Evolutionary conservation across 495 filamentous ascomycete genomes (phyloP).

Genomic region (Podospora pseudoanserina): DNA sequence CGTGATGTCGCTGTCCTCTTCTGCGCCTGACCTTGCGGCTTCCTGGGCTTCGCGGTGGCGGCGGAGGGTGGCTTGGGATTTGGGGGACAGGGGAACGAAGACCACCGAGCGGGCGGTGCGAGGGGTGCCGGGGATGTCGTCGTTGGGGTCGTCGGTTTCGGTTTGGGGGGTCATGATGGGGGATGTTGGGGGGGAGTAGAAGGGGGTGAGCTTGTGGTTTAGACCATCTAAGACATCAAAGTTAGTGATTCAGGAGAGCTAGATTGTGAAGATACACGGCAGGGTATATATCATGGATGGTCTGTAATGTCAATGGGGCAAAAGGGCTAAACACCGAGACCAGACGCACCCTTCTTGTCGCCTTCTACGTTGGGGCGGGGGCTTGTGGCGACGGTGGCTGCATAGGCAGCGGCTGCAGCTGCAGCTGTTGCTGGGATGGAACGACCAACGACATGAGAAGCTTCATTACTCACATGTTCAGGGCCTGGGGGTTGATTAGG

Average conservation of each 20-base stretch:
- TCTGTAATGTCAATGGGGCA: background rate
- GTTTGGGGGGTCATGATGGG: background rate
- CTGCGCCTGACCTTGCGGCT: constrained; percentile 17
- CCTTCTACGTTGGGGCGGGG: constrained; percentile 5
- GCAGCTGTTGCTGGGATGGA: constrained; percentile 25
- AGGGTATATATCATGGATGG: background rate
- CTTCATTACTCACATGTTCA: constrained; percentile 39
- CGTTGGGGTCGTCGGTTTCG: constrained; percentile 8
- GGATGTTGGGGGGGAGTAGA: constrained; percentile 2
- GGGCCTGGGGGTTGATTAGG: constrained; percentile 23
- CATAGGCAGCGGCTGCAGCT: constrained; percentile 8
- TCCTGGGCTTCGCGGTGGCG: constrained; percentile 35
- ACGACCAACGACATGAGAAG: constrained; percentile 30
- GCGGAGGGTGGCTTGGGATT: constrained; percentile 38
- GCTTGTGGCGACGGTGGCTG: background rate
- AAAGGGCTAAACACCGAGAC: constrained; percentile 8
- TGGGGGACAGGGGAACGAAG: constrained; percentile 44
- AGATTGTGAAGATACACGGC: background rate
- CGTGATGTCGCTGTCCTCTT: constrained; percentile 12
- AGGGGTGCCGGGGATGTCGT: constrained; percentile 20
- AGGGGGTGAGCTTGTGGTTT: background rate
- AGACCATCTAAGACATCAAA: constrained; percentile 10
- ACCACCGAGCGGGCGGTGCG: constrained; percentile 35
- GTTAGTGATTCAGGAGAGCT: background rate
- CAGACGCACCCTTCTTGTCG: constrained; percentile 33